Base-by-base conservation (phyloP, 2,329 filamentous ascomycete species). In the Thyridium curvatum region DNA sequence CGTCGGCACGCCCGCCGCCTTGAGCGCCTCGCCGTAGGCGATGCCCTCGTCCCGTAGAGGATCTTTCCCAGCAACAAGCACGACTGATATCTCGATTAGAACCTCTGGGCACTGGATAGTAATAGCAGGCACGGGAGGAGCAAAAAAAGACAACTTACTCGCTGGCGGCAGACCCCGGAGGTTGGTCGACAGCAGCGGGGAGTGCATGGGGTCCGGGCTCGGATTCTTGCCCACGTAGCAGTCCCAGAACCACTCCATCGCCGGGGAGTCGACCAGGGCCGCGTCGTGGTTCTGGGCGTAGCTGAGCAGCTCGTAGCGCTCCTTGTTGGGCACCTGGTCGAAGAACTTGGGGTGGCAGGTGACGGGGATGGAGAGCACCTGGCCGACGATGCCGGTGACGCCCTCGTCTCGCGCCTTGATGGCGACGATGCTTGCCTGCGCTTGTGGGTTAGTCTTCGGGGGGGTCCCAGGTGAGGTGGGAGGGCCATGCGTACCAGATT, bases 221-320 rank as follows among this genome's bases (percentile, higher is more conserved):
- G 30, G 33, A 4, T 41, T 26, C 21, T 26, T 26, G 3, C 46
- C 38, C 10, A 47, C 30, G 32, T 51, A 51, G 18, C 43, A 35
- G 9, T 46, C 36, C 49, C 47, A 50, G 32, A 46, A 51, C 30
- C 36, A 41, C 13, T 37, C 21, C 47, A 51, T 49, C 13, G 40
- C 41, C 3, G 21, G 14, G 3, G 42, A 42, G 31, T 50, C 35
- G 37, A 51, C 43, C 7, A 51, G 37, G 15, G 39, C 37, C 17
- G 46, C 35, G 8, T 32, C 29, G 21, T 38, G 35, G 28, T 49
- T 49, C 34, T 49, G 45, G 14, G 38, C 36, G 28, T 41, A 48
- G 12, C 41, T 44, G 6, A 31, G 29, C 15, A 37, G 39, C 36
- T 48, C 46, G 32, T 48, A 41, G 31, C 40, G 34, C 3, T 30